A percentile compares a stretch with the other conserved stretches of the same genome.
phyloP scores from a whole-genome alignment of 73 alveolate genomes.

The Paramecium biaurelia region DNA sequence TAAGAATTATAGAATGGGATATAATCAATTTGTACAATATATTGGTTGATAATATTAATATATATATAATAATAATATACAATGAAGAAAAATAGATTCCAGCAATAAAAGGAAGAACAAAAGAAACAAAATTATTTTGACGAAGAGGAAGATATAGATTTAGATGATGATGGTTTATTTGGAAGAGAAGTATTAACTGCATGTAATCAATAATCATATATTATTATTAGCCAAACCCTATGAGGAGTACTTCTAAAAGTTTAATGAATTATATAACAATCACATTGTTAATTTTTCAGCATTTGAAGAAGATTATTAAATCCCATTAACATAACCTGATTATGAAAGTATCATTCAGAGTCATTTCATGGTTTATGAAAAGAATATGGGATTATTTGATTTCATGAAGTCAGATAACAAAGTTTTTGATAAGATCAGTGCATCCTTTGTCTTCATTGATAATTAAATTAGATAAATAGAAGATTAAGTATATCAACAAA shows the following conservation, averaged over 20 bases:
- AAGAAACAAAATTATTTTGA: constrained; percentile 28
- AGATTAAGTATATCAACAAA: not conserved
- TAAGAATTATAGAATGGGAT: not conserved
- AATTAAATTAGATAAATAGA: not conserved
- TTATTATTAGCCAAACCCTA: constrained; percentile 54
- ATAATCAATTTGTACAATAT: constrained; percentile 5
- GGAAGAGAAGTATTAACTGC: constrained; percentile 3
- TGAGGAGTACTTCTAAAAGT: constrained; percentile 59
- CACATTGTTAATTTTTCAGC: constrained; percentile 48
- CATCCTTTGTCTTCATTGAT: not conserved
- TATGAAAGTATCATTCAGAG: not conserved
- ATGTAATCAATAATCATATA: not conserved
- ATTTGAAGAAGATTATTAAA: constrained; percentile 50
- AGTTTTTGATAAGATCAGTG: not conserved
- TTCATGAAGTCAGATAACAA: constrained; percentile 17
- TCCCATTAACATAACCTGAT: constrained; percentile 48
- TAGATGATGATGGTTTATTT: constrained; percentile 22
- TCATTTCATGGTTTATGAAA: constrained; percentile 62
- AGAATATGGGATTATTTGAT: not conserved
- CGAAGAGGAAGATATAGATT: constrained; percentile 51
- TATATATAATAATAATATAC: not conserved
- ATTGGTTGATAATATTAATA: not conserved
- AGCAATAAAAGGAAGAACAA: not conserved
- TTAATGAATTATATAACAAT: constrained; percentile 45
- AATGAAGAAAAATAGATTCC: constrained; percentile 41